A percentile compares a stretch with the other conserved stretches of the same genome.
Conservation (phyloP, 345 rosid species). For the Citrus mangshanensis region DNA sequence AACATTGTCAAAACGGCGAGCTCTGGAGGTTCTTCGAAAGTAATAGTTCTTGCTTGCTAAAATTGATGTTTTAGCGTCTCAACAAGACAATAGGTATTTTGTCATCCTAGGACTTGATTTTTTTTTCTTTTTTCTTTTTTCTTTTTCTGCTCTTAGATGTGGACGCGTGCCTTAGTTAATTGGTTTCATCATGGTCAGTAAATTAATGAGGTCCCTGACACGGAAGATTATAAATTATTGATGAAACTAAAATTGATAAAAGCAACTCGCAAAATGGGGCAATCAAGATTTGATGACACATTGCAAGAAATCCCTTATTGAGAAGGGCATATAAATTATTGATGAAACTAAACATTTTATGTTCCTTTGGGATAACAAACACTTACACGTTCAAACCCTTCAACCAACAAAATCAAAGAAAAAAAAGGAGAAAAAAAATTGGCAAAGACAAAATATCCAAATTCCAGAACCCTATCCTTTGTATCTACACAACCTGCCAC, state of each 20-base stretch:
- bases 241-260: not conserved
- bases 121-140: too few relatives aligned
- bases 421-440: constrained; percentile 12
- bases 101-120: too few relatives aligned
- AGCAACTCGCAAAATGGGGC: not conserved
- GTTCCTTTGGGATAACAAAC: constrained; percentile 12
- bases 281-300: not conserved
- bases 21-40: constrained; percentile 26
- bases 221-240: constrained; percentile 5
- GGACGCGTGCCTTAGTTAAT: too few relatives aligned
- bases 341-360: not conserved
- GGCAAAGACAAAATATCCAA: constrained; percentile 4
- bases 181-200: too few relatives aligned
- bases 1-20: constrained; percentile 21
- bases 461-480: constrained; percentile 5
- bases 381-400: constrained; percentile 20
- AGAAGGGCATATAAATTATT: constrained; percentile 7
- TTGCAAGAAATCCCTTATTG: constrained; percentile 4
- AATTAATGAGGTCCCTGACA: not conserved
- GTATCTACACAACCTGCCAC: constrained; percentile 23
- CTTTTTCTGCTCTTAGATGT: too few relatives aligned
- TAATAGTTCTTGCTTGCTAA: not conserved
- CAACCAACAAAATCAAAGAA: constrained; percentile 19
- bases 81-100: too few relatives aligned
- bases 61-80: too few relatives aligned